A percentile compares a stretch with the other conserved stretches of the same genome.
Evolutionary conservation across 192 early-diverging fungal genomes (phyloP).

Genomic region (Pilobolus umbonatus): DNA sequence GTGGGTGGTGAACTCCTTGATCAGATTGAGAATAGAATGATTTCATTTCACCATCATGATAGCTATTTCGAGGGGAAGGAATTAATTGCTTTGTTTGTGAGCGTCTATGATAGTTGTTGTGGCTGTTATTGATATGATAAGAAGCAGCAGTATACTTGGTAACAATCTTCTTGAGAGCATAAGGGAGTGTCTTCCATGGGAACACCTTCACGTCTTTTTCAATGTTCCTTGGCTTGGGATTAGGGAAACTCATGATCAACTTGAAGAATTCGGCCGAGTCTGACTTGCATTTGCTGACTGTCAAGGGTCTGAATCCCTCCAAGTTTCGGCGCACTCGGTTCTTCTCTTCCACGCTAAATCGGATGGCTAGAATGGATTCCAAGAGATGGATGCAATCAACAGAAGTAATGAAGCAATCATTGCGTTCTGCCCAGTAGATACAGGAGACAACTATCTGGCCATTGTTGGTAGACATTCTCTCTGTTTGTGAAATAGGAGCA

Average conservation of each 20-base stretch:
- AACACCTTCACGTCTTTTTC: conserved; percentile 88
- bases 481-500: conserved; percentile 53
- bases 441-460: conserved; percentile 64
- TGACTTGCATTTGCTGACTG: conserved; percentile 68
- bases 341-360: conserved; percentile 75
- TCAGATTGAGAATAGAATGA: too few relatives aligned
- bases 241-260: conserved; percentile 74
- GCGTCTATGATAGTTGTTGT: too few relatives aligned
- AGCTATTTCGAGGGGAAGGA: too few relatives aligned
- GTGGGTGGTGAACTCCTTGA: too few relatives aligned
- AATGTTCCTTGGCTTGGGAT: conserved; percentile 81
- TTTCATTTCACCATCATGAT: too few relatives aligned
- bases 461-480: conserved; percentile 23
- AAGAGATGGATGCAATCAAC: conserved; percentile 73
- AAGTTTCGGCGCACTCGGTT: conserved; percentile 83
- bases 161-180: conserved; percentile 73
- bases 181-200: conserved; percentile 63
- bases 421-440: conserved; percentile 70
- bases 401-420: conserved; percentile 71
- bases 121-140: not conserved
- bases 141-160: conserved; percentile 53
- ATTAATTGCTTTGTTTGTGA: too few relatives aligned
- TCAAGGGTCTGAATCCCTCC: conserved; percentile 71
- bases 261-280: conserved; percentile 71
- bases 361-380: conserved; percentile 63